These are phyloP conservation scores for Amanita molliuscula DNA, from an alignment of 768 basidiomycete genomes.

Conservation along the genomic window DNA sequence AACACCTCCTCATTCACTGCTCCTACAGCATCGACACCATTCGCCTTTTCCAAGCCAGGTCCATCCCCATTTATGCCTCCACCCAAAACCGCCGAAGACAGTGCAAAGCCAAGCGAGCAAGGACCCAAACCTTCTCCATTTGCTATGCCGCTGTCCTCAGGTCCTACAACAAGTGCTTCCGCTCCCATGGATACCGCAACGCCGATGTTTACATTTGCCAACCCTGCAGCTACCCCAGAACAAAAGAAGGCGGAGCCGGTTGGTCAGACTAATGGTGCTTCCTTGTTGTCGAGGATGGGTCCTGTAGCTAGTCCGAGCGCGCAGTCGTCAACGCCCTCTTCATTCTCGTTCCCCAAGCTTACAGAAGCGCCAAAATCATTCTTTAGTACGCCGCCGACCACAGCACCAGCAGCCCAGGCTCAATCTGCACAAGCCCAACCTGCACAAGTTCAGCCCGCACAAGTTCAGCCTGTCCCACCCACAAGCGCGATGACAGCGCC, in stretches of 20 bases:
- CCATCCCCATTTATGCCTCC: background rate
- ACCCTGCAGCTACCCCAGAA: background rate
- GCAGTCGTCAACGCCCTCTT: conserved; percentile 8
- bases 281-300: conserved; percentile 3
- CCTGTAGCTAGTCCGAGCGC: background rate
- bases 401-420: background rate
- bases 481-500: background rate
- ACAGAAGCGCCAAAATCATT: conserved; percentile 4
- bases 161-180: background rate
- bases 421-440: background rate
- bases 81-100: background rate
- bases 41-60: background rate
- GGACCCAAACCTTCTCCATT: background rate
- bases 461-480: background rate
- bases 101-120: background rate
- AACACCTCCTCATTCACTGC: background rate
- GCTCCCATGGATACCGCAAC: conserved; percentile 10
- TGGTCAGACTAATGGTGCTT: background rate
- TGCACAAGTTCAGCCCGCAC: background rate
- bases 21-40: background rate
- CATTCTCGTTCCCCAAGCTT: conserved; percentile 8
- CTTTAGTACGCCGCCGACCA: background rate
- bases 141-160: background rate
- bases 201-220: conserved; percentile 4
- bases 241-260: background rate